These are phyloP conservation scores for Amauroascus niger DNA, from an alignment of 2,329 filamentous ascomycete species.

Conservation along the genomic window DNA sequence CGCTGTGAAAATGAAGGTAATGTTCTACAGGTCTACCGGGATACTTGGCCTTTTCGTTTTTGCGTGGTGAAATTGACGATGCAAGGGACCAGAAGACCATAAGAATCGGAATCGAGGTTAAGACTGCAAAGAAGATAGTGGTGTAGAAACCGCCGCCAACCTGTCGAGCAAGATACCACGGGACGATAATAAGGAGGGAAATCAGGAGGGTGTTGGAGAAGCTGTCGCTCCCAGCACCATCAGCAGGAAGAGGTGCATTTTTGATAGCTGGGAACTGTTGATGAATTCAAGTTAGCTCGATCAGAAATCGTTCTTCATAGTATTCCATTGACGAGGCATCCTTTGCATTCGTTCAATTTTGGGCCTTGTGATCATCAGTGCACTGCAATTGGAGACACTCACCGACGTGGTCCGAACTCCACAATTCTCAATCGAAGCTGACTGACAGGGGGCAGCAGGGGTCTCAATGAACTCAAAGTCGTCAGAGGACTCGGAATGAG, in stretches of 20 bases:
- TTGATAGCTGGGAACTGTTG: constrained; percentile 74
- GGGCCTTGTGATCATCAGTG: background rate
- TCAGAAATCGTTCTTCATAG: background rate
- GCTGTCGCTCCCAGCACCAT: constrained; percentile 69
- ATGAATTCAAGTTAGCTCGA: too few species aligned
- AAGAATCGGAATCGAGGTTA: constrained; percentile 71
- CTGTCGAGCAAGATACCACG: constrained; percentile 73
- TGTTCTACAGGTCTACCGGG: constrained; percentile 81
- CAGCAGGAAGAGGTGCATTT: constrained; percentile 87
- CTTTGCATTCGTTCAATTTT: background rate
- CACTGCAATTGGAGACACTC: constrained; percentile 26
- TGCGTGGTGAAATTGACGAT: constrained; percentile 74
- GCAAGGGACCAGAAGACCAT: constrained; percentile 70
- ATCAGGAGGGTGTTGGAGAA: constrained; percentile 79
- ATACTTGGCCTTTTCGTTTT: constrained; percentile 81
- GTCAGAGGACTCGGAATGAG: constrained; percentile 38
- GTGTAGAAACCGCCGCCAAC: constrained; percentile 79
- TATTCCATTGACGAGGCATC: background rate
- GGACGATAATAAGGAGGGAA: constrained; percentile 58
- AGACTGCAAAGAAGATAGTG: constrained; percentile 70
- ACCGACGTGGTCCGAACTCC: constrained; percentile 55
- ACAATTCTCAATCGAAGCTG: constrained; percentile 45
- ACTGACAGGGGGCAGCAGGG: constrained; percentile 46
- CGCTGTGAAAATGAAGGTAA: constrained; percentile 52
- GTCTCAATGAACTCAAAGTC: constrained; percentile 50